Evolutionary conservation across 192 early-diverging fungal genomes (phyloP), one percentile per base, ranked within the genome.

Genomic region (Paraglomus occultum): DNA sequence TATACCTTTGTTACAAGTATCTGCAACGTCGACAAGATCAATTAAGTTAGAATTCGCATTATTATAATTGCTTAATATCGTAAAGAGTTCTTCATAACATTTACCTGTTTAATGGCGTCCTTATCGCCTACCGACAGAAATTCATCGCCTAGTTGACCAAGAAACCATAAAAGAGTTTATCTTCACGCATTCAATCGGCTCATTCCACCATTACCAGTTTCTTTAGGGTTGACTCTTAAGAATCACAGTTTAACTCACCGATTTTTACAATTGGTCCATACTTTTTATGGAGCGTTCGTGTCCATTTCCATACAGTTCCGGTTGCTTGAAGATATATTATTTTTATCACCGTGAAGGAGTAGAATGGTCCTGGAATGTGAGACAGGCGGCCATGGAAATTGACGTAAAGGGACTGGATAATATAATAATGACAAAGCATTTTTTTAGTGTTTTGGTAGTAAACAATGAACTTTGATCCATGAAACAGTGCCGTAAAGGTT

Each of bases 211-310:
- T 31, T 31, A 31, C 31, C 31, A 31, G 3, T 31, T 31, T 2
- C 31, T 31, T 31, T 31, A 31, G 1, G 18, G 20, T 14, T 45
- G 10, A 45, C 40, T 43, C 5, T n/a, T 6, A 62, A 62, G 46
- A 44, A 62, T 40, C 39, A 40, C n/a, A 12, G 14, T 45, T 18
- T 18, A 4, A 62, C 31, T 31, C 63, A 4, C 59, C 74, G 12
- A 78, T n/a, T 48, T 76, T 73, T 9, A 81, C 77, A 54, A 80
- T 58, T 5, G 58, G 72, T 7, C 83, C 83, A 61, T 78, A 79
- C 9, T 71, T 40, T 12, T 60, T 50, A 39, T 82, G 81, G 15
- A 74, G 31, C 47, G 42, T n/a, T 9, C 22, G 47, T 57, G 46
- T 57, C 67, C 67, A 68, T 44, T 53, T 18, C 53, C 39, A 68